Percentiles rank a stretch among this genome's conserved stretches.
Conservation (phyloP, 164 flowering plant species). For the Liriodendron chinense region DNA sequence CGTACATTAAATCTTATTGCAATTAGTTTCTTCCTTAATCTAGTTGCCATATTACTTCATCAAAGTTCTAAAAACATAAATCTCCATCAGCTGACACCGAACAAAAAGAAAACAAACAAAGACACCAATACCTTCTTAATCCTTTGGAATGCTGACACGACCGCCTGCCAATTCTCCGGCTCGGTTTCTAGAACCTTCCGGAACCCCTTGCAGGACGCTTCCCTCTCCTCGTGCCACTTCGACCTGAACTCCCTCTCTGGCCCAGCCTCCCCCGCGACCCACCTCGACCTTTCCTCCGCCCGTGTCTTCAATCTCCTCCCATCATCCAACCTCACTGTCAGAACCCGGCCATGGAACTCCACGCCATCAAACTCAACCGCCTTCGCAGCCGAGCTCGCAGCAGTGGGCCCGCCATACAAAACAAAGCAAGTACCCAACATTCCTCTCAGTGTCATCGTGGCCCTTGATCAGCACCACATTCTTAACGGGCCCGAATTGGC, state of each 20-base stretch:
- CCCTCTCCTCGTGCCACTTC: slow-evolving; percentile 84
- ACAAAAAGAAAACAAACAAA: not conserved
- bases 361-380: slow-evolving; percentile 95
- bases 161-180: slow-evolving; percentile 92
- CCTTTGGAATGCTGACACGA: slow-evolving; percentile 73
- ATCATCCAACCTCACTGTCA: slow-evolving; percentile 91
- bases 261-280: slow-evolving; percentile 50
- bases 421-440: slow-evolving; percentile 85
- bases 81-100: not conserved
- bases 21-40: no score
- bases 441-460: slow-evolving; percentile 60
- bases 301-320: slow-evolving; percentile 68
- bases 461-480: slow-evolving; percentile 79
- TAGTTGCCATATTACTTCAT: no score
- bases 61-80: no score
- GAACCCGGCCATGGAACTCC: slow-evolving; percentile 83
- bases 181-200: slow-evolving; percentile 62
- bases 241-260: slow-evolving; percentile 42
- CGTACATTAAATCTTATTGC: no score
- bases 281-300: slow-evolving; percentile 52
- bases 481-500: slow-evolving; percentile 87
- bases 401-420: slow-evolving; percentile 59
- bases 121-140: slow-evolving; percentile 59
- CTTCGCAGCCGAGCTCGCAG: slow-evolving; percentile 61
- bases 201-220: slow-evolving; percentile 45